These are phyloP conservation scores for Rhodotorula kratochvilovae DNA, from an alignment of 768 basidiomycete genomes.

Conservation along the genomic window DNA sequence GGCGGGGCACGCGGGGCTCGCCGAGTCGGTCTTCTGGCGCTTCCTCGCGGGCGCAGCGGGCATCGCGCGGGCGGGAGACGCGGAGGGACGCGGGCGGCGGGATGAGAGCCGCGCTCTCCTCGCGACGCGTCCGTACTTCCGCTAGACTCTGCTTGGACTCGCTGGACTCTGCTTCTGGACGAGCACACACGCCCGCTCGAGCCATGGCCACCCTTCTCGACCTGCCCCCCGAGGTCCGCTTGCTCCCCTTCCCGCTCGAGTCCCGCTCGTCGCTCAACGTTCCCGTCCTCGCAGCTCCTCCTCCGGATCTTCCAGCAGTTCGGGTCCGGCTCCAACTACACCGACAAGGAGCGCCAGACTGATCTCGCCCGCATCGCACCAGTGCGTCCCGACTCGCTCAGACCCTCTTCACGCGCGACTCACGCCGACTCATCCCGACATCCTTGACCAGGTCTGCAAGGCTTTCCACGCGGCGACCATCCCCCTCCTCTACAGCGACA, in stretches of 20 bases:
- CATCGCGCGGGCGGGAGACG: neutral
- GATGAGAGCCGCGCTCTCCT: neutral
- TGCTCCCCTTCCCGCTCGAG: conserved; percentile 76
- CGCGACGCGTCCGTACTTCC: too few species aligned
- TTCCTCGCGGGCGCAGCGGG: neutral
- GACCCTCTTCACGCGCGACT: neutral
- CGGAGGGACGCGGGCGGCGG: neutral
- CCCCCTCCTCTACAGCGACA: conserved; percentile 6
- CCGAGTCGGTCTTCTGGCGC: neutral
- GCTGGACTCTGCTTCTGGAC: neutral
- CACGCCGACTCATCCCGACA: neutral
- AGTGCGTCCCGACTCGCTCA: neutral
- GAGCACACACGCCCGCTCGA: too few species aligned
- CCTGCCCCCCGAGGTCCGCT: conserved; percentile 67
- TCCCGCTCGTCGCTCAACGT: conserved; percentile 61
- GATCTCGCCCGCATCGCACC: conserved; percentile 10
- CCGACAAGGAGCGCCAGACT: conserved; percentile 6
- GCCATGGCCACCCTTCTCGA: conserved; percentile 53
- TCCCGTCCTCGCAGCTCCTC: conserved; percentile 6
- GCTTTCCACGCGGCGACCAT: neutral
- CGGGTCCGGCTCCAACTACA: neutral
- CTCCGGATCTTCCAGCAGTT: neutral
- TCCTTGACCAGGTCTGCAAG: neutral
- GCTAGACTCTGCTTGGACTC: too few species aligned
- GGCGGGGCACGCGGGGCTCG: neutral